Evolutionary conservation across 345 rosid species (phyloP), one percentile per base, ranked within the genome.

Genomic region (Carallia brachiata): DNA sequence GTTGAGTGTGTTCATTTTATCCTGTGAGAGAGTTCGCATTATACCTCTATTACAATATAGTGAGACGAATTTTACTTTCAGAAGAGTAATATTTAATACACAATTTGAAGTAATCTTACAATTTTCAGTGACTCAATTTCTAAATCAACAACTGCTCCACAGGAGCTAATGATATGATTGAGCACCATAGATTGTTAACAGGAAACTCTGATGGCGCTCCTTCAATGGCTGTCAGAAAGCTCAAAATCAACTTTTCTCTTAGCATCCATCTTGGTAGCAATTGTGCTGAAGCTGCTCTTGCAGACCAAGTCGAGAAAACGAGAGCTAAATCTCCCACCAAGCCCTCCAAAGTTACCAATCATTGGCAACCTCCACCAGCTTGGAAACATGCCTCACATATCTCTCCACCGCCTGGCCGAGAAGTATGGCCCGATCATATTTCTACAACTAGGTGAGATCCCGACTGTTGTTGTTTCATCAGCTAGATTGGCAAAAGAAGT

Each of bases 311-410:
- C 61, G 1, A 66, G 60, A 47, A 77, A 61, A 61, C 62, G 63
- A 40, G 67, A 77, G 59, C 75, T 62, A 31, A 83, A 78, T 62
- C 70, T 63, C 61, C 80, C 78, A 57, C 78, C 78, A 36, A 13
- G 66, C 64, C 78, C 78, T 34, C 1, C 52, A 47, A 75, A 69
- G 53, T 69, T 75, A 57, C 78, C 78, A 13, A 36, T 75, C 68
- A 36, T 75, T n/a, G 78, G 78, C 18, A 75, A 75, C 55, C 73
- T 75, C 52, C 78, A 75, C 61, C 73, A 63, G 54, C 61, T 75
- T 28, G 70, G 72, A 9, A 69, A 36, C 28, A 48, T 56, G 59
- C 78, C 78, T 58, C 78, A 75, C 55, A 4, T 69, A 32, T 63
- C 78, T 27, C 70, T 75, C 39, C 55, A 15, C 52, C 8, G 55